A percentile compares a stretch with the other conserved stretches of the same genome.
Conservation (phyloP, 208 protist species). For the Acanthamoeba royreba region DNA sequence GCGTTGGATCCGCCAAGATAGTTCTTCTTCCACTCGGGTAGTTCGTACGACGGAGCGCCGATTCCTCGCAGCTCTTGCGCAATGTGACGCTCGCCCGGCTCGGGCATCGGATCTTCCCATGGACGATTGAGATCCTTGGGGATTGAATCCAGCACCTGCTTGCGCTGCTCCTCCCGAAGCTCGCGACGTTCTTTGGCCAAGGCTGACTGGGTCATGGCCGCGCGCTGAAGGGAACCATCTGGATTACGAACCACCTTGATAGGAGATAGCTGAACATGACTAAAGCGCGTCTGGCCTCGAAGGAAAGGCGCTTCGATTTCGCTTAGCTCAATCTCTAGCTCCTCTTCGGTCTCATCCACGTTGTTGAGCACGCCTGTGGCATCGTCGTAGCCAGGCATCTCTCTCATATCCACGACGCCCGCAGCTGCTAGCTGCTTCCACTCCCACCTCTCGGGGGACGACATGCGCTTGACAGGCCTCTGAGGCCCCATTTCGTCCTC, state of each 20-base stretch:
- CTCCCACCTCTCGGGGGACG: conserved; percentile 84
- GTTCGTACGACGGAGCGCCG: conserved; percentile 81
- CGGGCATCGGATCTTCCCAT: conserved; percentile 83
- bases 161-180: conserved; percentile 63
- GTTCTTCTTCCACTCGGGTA: conserved; percentile 34
- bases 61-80: conserved; percentile 81
- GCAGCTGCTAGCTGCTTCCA: conserved; percentile 80
- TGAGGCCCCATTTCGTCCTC: neutral
- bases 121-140: conserved; percentile 77
- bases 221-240: conserved; percentile 88
- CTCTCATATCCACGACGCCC: conserved; percentile 75
- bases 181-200: conserved; percentile 87
- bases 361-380: conserved; percentile 55
- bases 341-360: conserved; percentile 77
- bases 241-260: conserved; percentile 87
- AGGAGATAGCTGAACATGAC: conserved; percentile 62
- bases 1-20: conserved; percentile 55
- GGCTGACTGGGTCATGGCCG: conserved; percentile 81
- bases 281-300: conserved; percentile 55
- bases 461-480: conserved; percentile 71
- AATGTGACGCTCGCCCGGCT: conserved; percentile 73
- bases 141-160: conserved; percentile 73
- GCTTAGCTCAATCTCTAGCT: conserved; percentile 88
- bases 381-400: conserved; percentile 81
- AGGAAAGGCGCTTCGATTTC: conserved; percentile 90